Evolutionary conservation across 2,329 filamentous ascomycete genomes (phyloP).

Genomic region (Diaporthe amygdali): DNA sequence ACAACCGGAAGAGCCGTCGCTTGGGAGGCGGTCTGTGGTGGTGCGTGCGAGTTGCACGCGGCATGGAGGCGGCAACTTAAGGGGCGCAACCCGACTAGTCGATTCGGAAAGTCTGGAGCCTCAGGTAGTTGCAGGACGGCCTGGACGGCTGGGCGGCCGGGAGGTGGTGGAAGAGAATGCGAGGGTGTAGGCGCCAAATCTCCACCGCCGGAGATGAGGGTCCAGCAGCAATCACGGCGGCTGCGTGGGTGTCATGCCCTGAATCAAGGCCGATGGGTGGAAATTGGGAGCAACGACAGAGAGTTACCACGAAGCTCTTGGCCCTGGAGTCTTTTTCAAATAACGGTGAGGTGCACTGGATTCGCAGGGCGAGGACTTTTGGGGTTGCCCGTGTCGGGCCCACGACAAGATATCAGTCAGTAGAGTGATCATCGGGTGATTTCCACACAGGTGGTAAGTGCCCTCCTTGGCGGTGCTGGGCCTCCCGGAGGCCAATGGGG

Average conservation of each 20-base stretch:
- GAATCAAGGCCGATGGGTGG: background rate
- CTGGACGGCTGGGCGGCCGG: background rate
- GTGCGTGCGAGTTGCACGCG: background rate
- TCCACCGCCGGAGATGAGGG: conserved; percentile 25
- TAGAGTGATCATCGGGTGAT: conserved; percentile 14
- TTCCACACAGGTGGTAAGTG: background rate
- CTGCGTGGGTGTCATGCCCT: conserved; percentile 8
- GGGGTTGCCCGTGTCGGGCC: background rate
- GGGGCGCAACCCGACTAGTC: conserved; percentile 4
- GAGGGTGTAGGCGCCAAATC: conserved; percentile 3
- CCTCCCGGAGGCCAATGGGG: background rate
- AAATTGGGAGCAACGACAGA: conserved; percentile 11
- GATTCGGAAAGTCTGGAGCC: background rate
- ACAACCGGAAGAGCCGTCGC: conserved; percentile 1
- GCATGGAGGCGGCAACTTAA: conserved; percentile 12
- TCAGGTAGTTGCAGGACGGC: background rate
- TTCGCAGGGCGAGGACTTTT: background rate
- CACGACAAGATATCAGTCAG: background rate
- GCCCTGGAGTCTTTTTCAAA: background rate
- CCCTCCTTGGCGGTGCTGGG: background rate
- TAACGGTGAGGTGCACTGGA: conserved; percentile 7
- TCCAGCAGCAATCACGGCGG: conserved; percentile 18
- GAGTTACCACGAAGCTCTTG: conserved; percentile 3
- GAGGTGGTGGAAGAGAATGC: background rate
- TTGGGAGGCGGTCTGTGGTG: background rate